Conservation (phyloP, 2,329 filamentous ascomycete genomes). For the Diaporthe destruens region DNA sequence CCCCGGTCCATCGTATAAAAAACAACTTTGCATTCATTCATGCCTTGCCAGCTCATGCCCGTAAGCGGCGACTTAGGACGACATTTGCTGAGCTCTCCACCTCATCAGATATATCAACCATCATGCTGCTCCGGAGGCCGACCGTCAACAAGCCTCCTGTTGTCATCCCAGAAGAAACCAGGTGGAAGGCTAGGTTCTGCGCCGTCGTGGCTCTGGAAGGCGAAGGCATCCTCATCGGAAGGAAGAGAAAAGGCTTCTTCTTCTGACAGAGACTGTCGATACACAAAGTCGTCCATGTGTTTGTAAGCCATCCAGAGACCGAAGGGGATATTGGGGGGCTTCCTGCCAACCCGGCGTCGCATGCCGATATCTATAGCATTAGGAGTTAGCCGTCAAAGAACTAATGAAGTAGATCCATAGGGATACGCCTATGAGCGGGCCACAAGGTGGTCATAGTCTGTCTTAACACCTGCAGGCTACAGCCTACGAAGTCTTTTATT, state of each 20-base stretch:
- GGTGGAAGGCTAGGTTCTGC: neutral
- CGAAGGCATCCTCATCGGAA: neutral
- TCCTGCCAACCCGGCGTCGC: constrained; percentile 8
- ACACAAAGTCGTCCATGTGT: constrained; percentile 19
- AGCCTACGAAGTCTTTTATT: no score
- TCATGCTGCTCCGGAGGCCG: neutral
- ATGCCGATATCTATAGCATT: neutral
- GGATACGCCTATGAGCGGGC: no score
- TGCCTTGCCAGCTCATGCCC: neutral
- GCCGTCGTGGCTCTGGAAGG: neutral
- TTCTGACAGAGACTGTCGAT: constrained; percentile 1
- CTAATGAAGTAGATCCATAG: no score
- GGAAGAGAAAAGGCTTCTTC: neutral
- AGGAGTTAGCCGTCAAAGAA: no score
- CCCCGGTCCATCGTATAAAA: neutral
- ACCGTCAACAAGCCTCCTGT: neutral
- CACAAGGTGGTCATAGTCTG: no score
- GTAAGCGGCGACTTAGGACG: neutral
- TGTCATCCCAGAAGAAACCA: neutral
- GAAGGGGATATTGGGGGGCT: neutral
- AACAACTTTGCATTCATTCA: no score
- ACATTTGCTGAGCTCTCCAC: no score
- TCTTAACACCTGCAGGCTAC: no score
- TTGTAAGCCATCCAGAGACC: constrained; percentile 21
- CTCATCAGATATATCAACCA: neutral